Conservation (phyloP, 2,329 filamentous ascomycete species). For the Keithomyces neogunnii region DNA sequence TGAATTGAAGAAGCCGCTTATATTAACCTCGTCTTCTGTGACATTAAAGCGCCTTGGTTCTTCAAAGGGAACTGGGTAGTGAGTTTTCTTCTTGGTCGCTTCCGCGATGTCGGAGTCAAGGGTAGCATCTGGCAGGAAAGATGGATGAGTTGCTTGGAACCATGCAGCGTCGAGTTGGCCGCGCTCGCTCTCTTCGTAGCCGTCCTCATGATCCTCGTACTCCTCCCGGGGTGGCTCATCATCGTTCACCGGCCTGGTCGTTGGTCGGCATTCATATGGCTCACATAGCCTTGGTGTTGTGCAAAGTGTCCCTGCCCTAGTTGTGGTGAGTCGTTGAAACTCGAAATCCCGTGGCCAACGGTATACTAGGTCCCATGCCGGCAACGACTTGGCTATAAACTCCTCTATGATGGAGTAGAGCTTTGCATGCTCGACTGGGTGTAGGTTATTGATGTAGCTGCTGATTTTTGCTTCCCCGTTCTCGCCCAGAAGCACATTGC, state of each 20-base stretch:
- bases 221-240: background rate
- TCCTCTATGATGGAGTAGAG: constrained; percentile 33
- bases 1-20: constrained; percentile 18
- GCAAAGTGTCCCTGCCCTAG: constrained; percentile 12
- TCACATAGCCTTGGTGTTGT: constrained; percentile 11
- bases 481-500: constrained; percentile 33
- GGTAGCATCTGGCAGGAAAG: background rate
- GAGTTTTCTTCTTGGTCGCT: too few species aligned
- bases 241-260: background rate
- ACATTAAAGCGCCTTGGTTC: background rate
- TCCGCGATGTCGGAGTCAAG: too few species aligned
- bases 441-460: constrained; percentile 47
- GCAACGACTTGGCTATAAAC: constrained; percentile 31
- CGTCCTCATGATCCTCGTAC: background rate
- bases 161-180: background rate
- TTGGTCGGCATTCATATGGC: constrained; percentile 9
- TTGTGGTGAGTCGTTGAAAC: constrained; percentile 15
- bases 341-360: constrained; percentile 21
- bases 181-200: background rate
- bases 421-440: constrained; percentile 29
- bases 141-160: background rate
- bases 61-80: too few species aligned
- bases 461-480: constrained; percentile 29
- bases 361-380: constrained; percentile 35
- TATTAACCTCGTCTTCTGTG: constrained; percentile 6